Conservation (phyloP, 1,139 yeast species). For the Taiozyma sp. region DNA sequence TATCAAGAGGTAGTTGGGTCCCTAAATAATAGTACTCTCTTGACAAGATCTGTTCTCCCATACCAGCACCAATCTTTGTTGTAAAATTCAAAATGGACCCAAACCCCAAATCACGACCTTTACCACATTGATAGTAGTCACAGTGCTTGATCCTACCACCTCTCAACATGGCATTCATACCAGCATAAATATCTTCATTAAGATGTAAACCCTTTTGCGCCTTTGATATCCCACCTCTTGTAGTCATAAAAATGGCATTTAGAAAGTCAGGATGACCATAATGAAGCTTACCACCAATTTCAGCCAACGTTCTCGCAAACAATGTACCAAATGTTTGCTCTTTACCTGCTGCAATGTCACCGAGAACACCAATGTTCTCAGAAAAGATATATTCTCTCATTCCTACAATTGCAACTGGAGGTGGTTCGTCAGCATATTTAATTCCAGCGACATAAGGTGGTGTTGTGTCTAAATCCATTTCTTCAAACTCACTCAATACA, state of each 20-base stretch:
- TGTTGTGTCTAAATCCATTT: slow-evolving; percentile 31
- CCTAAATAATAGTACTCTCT: slow-evolving; percentile 83
- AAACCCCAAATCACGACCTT: slow-evolving; percentile 86
- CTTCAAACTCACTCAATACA: slow-evolving; percentile 75
- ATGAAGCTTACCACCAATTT: slow-evolving; percentile 82
- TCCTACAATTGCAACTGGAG: slow-evolving; percentile 80
- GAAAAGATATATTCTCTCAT: slow-evolving; percentile 87
- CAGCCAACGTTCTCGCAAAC: slow-evolving; percentile 80
- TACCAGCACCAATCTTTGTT: slow-evolving; percentile 88
- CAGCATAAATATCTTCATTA: slow-evolving; percentile 90
- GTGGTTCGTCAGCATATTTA: slow-evolving; percentile 27
- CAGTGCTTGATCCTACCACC: slow-evolving; percentile 88
- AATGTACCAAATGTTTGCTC: slow-evolving; percentile 91
- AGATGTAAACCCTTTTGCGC: slow-evolving; percentile 84
- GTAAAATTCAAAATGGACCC: slow-evolving; percentile 81
- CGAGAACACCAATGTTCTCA: slow-evolving; percentile 78
- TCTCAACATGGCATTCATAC: slow-evolving; percentile 74
- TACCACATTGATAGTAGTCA: slow-evolving; percentile 87
- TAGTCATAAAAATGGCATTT: slow-evolving; percentile 80
- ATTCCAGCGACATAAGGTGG: slow-evolving; percentile 45
- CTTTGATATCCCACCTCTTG: slow-evolving; percentile 86
- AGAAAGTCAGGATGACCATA: slow-evolving; percentile 92
- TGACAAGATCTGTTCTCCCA: slow-evolving; percentile 88
- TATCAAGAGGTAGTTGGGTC: slow-evolving; percentile 68
- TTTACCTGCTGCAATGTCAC: slow-evolving; percentile 91